Conservation (phyloP, 2,329 filamentous ascomycete genomes). For the Rhytidhysteron rufulum region DNA sequence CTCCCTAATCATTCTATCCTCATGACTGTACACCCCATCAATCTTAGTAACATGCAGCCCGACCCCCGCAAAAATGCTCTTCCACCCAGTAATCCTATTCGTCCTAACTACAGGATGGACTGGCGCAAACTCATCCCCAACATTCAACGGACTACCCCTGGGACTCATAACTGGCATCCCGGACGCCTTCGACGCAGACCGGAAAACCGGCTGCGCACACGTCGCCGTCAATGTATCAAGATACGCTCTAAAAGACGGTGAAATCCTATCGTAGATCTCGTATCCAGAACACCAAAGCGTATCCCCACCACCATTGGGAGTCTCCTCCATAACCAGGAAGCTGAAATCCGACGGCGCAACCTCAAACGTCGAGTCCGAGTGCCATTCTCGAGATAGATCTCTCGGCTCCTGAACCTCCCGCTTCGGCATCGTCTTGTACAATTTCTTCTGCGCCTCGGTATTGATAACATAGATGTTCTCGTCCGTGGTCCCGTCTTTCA, state of each 20-base stretch:
- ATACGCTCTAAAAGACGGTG: slow-evolving; percentile 17
- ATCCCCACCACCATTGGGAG: slow-evolving; percentile 30
- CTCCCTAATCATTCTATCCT: slow-evolving; percentile 35
- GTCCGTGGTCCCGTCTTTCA: slow-evolving; percentile 15
- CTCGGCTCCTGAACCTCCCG: slow-evolving; percentile 17
- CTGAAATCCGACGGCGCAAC: slow-evolving; percentile 44
- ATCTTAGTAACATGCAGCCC: slow-evolving; percentile 35
- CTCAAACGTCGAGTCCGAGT: slow-evolving; percentile 51
- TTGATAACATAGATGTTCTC: slow-evolving; percentile 53
- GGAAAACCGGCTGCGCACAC: slow-evolving; percentile 17
- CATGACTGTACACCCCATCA: slow-evolving; percentile 33
- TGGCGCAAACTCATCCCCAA: slow-evolving; percentile 16
- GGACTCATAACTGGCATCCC: slow-evolving; percentile 12
- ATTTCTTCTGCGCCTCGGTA: slow-evolving; percentile 45
- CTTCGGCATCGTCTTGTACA: slow-evolving; percentile 30
- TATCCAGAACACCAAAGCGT: slow-evolving; percentile 44
- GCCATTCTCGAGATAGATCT: slow-evolving; percentile 43
- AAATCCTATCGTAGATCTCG: slow-evolving; percentile 29
- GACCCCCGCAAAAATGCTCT: slow-evolving; percentile 25
- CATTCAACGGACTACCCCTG: slow-evolving; percentile 20
- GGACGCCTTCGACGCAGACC: slow-evolving; percentile 8
- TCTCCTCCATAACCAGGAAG: slow-evolving; percentile 17
- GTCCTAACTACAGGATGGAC: slow-evolving; percentile 28
- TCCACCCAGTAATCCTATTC: slow-evolving; percentile 31
- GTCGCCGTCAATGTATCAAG: slow-evolving; percentile 23